Base-by-base conservation (phyloP, 495 filamentous ascomycete species). In the Lindgomyces ingoldianus region DNA sequence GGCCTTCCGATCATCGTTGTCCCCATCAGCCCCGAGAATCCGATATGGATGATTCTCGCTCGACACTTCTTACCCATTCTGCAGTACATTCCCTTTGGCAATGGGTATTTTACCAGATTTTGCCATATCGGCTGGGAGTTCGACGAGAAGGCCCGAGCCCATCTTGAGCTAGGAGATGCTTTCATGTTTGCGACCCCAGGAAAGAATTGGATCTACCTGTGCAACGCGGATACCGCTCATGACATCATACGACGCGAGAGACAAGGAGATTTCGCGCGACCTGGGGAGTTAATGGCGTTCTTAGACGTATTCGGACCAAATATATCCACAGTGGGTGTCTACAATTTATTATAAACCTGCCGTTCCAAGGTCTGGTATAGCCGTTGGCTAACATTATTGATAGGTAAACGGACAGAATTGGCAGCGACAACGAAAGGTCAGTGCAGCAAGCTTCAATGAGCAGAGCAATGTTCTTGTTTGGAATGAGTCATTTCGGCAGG, bases 361-460 rank as follows among this genome's bases (percentile, higher is more conserved):
- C 8, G 21, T 53, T 30, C 29, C 10, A 18, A 39, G 2, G 50
- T 30, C 25, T 21, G 27, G 14, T n/a, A 16, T 14, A n/a, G 21
- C 9, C 16, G 2, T 57, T n/a, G 21, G 53, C n/a, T 55, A 16
- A 18, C 4, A 19, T 33, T 16, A 33, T 36, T 24, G 27, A 66
- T 29, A 61, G 58, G 36, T 26, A 56, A 12, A 69, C 18, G 77
- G 78, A 14, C 42, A 67, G 0, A 73, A 77, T 19, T 81, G 78
- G 79, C 70, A 74, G 52, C 73, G 75, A 11, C 78, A 81, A 27
- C 65, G 79, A 3, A 76, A 74, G 54, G 49, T 76, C 12, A 74
- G 74, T 3, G 70, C 76, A 0, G 60, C 74, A 0, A 74, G 74
- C 0, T 81, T 82, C 60, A 81, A 79, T 57, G 78, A 82, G 62